phyloP scores from a whole-genome alignment of 176 grass and related monocot species.

The Aegilops umbellulata region DNA sequence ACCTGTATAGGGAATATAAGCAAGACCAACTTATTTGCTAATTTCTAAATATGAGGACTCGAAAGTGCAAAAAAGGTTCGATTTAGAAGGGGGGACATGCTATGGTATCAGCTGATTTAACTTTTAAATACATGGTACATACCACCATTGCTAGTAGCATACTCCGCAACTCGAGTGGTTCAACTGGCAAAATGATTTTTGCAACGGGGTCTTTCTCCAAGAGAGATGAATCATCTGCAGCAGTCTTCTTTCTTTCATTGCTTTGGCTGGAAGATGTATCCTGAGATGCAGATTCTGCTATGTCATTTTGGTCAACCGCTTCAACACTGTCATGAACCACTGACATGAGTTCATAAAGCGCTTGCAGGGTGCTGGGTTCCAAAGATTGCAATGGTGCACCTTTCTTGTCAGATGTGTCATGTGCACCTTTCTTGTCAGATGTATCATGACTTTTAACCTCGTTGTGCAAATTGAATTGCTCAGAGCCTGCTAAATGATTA shows the following conservation, averaged over 20 bases:
- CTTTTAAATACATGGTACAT: constrained; percentile 27
- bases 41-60: not conserved
- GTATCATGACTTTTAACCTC: constrained; percentile 6
- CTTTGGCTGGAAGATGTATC: constrained; percentile 36
- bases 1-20: not conserved
- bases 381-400: constrained; percentile 53
- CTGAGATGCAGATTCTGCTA: constrained; percentile 21
- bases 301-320: constrained; percentile 44
- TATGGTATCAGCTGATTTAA: not conserved
- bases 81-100: not conserved
- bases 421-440: constrained; percentile 35
- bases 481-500: constrained; percentile 45
- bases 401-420: constrained; percentile 30
- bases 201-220: constrained; percentile 60
- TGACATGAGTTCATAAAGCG: constrained; percentile 70
- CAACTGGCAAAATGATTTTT: constrained; percentile 62
- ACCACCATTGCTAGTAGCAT: constrained; percentile 78
- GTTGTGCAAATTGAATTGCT: constrained; percentile 30
- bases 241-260: constrained; percentile 32
- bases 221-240: constrained; percentile 39
- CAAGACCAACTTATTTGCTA: not conserved
- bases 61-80: not conserved
- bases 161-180: constrained; percentile 61
- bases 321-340: constrained; percentile 72
- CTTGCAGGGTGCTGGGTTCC: constrained; percentile 62